Evolutionary conservation across 805 yeast species (phyloP), one percentile per base, ranked within the genome.

Genomic region (Tetrapisispora iriomotensis): DNA sequence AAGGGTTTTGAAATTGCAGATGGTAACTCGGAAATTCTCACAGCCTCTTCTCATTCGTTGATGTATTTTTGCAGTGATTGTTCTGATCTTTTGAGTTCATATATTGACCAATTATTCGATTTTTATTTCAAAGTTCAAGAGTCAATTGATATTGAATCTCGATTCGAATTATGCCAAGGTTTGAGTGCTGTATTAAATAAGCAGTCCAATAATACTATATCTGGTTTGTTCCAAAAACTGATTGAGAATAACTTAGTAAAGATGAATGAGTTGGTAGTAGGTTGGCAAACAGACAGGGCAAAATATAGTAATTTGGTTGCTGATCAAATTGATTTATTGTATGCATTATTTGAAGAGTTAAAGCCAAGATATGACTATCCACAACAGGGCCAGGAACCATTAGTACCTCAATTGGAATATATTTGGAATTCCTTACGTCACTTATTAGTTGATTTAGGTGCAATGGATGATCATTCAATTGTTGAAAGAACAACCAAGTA

Each of bases 21-120:
- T 22, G 60, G 63, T 22, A 53, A 46, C 41, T 43, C 49, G 29
- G 64, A 63, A 5, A 81, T 84, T 23, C 67, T 81, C 19, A 74
- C 81, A 21, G 96, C 98, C 1, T 85, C 96, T 0, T 81, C 96
- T 0, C 88, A 84, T 60, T 94, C 99, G 0, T 70, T 92, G 51
- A 85, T 86, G 88, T 90, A 77, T 56, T 85, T 92, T 54, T 88
- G 96, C 64, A 82, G 84, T 53, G 98, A 94, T 61, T 92, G 98
- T 53, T 73, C 88, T 0, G 52, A 59, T 10, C 66, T 77, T 13
- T 64, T 92, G 48, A 72, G 77, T 15, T 71, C 72, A 34, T 84
- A 73, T 56, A 65, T 86, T 48, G 85, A 77, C 39, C 94, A 86
- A 57, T 67, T 92, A 41, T 77, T 79, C 49, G 69, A 74, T 46